These are phyloP conservation scores for Xylaria bambusicola DNA, from an alignment of 495 filamentous ascomycete genomes.

Conservation along the genomic window DNA sequence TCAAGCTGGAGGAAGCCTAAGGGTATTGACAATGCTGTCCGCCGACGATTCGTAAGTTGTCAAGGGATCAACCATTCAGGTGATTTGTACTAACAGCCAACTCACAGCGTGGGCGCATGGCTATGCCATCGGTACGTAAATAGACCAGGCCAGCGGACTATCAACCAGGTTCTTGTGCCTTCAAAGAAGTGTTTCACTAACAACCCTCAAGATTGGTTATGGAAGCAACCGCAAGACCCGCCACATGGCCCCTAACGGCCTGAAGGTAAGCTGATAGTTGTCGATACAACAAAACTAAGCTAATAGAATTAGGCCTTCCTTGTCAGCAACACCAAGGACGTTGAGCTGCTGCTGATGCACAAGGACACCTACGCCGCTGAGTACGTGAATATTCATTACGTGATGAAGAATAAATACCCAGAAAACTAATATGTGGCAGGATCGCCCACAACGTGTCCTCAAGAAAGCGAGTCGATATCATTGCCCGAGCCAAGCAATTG, in stretches of 20 bases:
- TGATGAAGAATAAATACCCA: not conserved
- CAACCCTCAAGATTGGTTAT: conserved; percentile 72
- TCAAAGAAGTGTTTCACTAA: not conserved
- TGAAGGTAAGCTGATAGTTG: conserved; percentile 62
- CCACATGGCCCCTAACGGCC: conserved; percentile 97
- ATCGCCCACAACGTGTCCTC: conserved; percentile 97
- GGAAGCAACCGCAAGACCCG: conserved; percentile 98
- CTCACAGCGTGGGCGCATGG: conserved; percentile 72
- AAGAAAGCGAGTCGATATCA: conserved; percentile 96
- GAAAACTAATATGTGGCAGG: conserved; percentile 52
- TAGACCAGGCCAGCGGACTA: not conserved
- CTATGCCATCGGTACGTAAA: conserved; percentile 93
- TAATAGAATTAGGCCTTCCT: conserved; percentile 68
- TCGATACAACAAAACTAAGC: not conserved
- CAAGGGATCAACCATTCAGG: not conserved
- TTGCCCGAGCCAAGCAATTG: conserved; percentile 93
- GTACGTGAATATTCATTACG: conserved; percentile 58
- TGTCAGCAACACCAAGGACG: conserved; percentile 91
- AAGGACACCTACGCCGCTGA: conserved; percentile 98
- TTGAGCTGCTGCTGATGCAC: conserved; percentile 99
- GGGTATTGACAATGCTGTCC: conserved; percentile 86
- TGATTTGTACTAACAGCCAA: not conserved
- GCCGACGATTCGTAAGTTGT: conserved; percentile 31
- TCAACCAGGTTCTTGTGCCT: not conserved
- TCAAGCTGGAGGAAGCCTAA: conserved; percentile 95